Evolutionary conservation across 2,329 filamentous ascomycete species (phyloP).

Genomic region (Lasiodiplodia theobromae): DNA sequence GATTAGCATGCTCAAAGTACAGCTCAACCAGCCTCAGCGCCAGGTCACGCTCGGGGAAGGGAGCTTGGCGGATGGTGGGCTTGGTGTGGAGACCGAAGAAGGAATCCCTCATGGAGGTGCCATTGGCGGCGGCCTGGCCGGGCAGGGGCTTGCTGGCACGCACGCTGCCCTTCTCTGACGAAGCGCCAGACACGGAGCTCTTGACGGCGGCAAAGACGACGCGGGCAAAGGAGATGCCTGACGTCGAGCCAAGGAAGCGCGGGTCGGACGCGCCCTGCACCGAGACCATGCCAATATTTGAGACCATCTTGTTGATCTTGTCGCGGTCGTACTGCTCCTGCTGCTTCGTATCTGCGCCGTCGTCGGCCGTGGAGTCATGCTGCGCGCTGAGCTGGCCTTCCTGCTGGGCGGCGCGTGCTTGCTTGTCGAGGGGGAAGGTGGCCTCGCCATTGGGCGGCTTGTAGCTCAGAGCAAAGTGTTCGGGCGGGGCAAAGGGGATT

Average conservation of each 20-base stretch:
- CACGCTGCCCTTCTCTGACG: constrained; percentile 69
- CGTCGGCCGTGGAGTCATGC: constrained; percentile 35
- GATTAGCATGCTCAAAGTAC: constrained; percentile 96
- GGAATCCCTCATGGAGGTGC: constrained; percentile 89
- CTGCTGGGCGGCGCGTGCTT: constrained; percentile 29
- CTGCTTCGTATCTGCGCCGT: constrained; percentile 40
- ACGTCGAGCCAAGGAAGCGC: constrained; percentile 81
- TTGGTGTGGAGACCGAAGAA: constrained; percentile 97
- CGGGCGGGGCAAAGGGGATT: constrained; percentile 74
- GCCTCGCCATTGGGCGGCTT: constrained; percentile 46
- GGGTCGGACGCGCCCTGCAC: constrained; percentile 80
- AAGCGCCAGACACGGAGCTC: constrained; percentile 64
- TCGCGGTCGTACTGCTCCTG: constrained; percentile 64
- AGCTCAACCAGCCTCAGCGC: constrained; percentile 76
- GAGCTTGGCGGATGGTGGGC: constrained; percentile 82
- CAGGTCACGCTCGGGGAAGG: constrained; percentile 80
- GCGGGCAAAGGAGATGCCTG: constrained; percentile 91
- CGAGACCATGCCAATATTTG: constrained; percentile 76
- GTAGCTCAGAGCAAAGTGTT: constrained; percentile 62
- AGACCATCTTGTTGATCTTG: constrained; percentile 70
- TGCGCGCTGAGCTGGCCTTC: constrained; percentile 37
- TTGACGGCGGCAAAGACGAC: constrained; percentile 96
- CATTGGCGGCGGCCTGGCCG: constrained; percentile 59
- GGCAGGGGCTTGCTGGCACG: constrained; percentile 64
- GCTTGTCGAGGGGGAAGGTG: constrained; percentile 30